These are phyloP conservation scores for Sphagnum tenellum DNA, from an alignment of 225 moss, liverwort and hornwort genomes.

Conservation along the genomic window DNA sequence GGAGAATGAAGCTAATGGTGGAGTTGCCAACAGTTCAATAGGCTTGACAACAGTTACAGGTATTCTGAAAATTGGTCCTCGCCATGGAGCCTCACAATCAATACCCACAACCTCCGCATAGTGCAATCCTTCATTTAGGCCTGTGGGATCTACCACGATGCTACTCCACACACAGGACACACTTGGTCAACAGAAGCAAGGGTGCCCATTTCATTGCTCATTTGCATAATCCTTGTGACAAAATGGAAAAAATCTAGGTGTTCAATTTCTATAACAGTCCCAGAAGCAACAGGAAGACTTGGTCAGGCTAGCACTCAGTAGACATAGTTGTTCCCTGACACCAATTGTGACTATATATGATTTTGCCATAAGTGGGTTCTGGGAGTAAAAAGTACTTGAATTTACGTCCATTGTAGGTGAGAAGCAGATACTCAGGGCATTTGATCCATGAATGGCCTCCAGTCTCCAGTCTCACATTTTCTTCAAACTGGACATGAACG, in stretches of 20 bases:
- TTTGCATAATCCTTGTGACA: too few relatives aligned
- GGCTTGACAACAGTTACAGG: constrained; percentile 87
- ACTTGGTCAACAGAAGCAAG: neutral
- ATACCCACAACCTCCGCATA: constrained; percentile 84
- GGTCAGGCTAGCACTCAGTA: too few relatives aligned
- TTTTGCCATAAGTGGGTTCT: too few relatives aligned
- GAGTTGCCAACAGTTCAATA: constrained; percentile 44
- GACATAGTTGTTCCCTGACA: too few relatives aligned
- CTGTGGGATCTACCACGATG: constrained; percentile 83
- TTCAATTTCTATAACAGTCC: too few relatives aligned
- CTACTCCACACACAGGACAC: constrained; percentile 25
- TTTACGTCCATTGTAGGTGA: constrained; percentile 85
- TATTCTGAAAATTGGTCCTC: constrained; percentile 86
- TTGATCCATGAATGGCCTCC: constrained; percentile 71
- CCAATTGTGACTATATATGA: too few relatives aligned
- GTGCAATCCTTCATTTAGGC: constrained; percentile 68
- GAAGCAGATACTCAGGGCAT: constrained; percentile 84
- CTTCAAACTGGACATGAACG: constrained; percentile 72
- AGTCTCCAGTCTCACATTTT: constrained; percentile 82
- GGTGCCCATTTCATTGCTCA: neutral
- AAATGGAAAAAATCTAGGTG: too few relatives aligned
- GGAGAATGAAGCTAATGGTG: constrained; percentile 53
- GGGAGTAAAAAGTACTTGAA: constrained; percentile 55
- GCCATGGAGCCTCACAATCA: constrained; percentile 75
- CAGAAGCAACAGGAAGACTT: too few relatives aligned